Evolutionary conservation across 2,329 filamentous ascomycete genomes (phyloP).

Genomic region (Daldinia sp.): DNA sequence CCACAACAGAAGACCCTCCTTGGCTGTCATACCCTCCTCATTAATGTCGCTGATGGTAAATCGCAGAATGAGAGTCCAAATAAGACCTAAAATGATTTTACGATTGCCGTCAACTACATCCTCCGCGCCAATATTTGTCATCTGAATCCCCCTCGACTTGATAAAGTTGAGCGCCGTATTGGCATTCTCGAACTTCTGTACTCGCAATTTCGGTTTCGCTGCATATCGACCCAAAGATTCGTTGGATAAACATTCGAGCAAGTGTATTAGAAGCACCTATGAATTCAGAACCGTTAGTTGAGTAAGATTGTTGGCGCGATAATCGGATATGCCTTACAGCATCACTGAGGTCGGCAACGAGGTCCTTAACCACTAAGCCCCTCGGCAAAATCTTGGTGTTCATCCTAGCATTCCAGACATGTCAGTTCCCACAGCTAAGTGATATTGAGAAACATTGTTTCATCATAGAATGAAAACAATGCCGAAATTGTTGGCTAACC

Average conservation of each 20-base stretch:
- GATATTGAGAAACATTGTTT: slow-evolving; percentile 39
- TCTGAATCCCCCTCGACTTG: slow-evolving; percentile 88
- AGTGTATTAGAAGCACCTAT: slow-evolving; percentile 93
- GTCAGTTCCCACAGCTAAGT: slow-evolving; percentile 35
- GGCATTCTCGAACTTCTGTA: slow-evolving; percentile 98
- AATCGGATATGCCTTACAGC: slow-evolving; percentile 72
- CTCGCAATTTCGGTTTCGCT: slow-evolving; percentile 92
- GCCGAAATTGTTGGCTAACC: slow-evolving; percentile 62
- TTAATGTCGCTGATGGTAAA: slow-evolving; percentile 99
- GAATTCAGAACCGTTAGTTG: slow-evolving; percentile 23
- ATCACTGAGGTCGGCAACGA: slow-evolving; percentile 91
- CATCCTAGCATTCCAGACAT: slow-evolving; percentile 70
- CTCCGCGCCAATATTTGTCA: slow-evolving; percentile 98
- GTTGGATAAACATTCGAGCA: slow-evolving; percentile 93
- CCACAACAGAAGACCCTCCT: slow-evolving; percentile 94
- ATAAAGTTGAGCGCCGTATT: slow-evolving; percentile 96
- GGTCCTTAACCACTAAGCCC: slow-evolving; percentile 83
- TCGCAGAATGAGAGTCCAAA: slow-evolving; percentile 97
- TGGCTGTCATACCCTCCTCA: slow-evolving; percentile 96
- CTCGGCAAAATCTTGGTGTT: slow-evolving; percentile 92
- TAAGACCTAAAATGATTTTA: slow-evolving; percentile 96
- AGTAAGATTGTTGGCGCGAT: background rate
- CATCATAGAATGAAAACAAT: slow-evolving; percentile 13
- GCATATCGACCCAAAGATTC: slow-evolving; percentile 98
- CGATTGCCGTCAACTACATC: slow-evolving; percentile 98